Evolutionary conservation across 768 basidiomycete genomes (phyloP).

Genomic region (Mycena sanguinolenta): DNA sequence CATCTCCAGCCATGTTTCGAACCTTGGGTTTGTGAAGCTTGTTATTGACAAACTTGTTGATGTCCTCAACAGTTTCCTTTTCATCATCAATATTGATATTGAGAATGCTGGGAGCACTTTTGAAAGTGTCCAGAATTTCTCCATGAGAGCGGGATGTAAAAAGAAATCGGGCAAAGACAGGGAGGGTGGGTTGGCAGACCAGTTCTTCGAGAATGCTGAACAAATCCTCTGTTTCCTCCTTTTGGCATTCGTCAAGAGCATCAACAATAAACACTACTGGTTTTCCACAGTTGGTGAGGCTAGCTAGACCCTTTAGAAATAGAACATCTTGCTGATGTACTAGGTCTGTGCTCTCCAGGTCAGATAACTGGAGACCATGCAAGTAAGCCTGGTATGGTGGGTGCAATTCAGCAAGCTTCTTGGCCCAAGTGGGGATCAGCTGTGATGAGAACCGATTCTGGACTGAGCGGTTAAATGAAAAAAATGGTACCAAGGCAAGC

Average conservation of each 20-base stretch:
- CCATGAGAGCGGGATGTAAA: too few relatives aligned
- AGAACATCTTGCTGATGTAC: neutral
- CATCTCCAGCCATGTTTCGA: too few relatives aligned
- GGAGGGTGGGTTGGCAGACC: too few relatives aligned
- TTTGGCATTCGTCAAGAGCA: slow-evolving; percentile 6
- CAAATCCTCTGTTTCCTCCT: neutral
- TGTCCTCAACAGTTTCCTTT: too few relatives aligned
- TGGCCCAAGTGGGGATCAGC: slow-evolving; percentile 14
- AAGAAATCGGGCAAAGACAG: too few relatives aligned
- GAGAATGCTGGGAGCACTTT: too few relatives aligned
- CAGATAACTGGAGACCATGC: neutral
- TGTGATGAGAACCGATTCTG: neutral
- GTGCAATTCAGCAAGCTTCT: slow-evolving; percentile 2
- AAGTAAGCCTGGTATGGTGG: too few relatives aligned
- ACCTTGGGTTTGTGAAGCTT: too few relatives aligned
- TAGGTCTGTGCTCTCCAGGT: slow-evolving; percentile 8
- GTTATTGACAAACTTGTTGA: too few relatives aligned
- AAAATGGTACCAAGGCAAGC: too few relatives aligned
- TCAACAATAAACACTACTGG: slow-evolving; percentile 5
- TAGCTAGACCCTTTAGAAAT: neutral
- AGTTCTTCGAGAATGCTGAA: neutral
- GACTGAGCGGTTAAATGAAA: neutral
- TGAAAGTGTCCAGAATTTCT: too few relatives aligned
- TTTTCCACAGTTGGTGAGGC: neutral
- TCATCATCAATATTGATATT: too few relatives aligned